A percentile compares a stretch with the other conserved stretches of the same genome.
Conservation (phyloP, 257 asterid species). For the Ilex asprella region DNA sequence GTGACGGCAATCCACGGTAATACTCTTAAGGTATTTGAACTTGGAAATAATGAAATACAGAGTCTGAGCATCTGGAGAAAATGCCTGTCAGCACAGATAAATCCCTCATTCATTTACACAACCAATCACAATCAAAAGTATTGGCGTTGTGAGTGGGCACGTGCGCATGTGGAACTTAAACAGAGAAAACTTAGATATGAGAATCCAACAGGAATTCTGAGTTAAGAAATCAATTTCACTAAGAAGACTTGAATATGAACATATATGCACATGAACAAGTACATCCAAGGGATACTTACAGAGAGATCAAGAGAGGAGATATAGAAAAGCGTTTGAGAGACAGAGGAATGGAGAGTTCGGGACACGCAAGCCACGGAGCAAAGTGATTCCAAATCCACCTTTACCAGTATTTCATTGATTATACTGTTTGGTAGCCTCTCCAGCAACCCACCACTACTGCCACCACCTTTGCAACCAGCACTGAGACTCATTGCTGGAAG, state of each 20-base stretch:
- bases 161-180: too few species aligned
- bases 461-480: neutral
- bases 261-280: too few species aligned
- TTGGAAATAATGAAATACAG: constrained; percentile 34
- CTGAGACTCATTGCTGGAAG: too few species aligned
- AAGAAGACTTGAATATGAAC: neutral
- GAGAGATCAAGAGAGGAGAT: constrained; percentile 55
- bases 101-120: neutral
- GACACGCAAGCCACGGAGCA: constrained; percentile 57
- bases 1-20: constrained; percentile 57
- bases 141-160: too few species aligned
- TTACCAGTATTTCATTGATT: constrained; percentile 32
- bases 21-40: constrained; percentile 31
- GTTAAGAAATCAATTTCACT: neutral
- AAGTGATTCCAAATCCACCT: constrained; percentile 51
- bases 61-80: constrained; percentile 44
- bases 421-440: constrained; percentile 47
- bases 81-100: constrained; percentile 31
- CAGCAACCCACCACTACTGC: constrained; percentile 12
- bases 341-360: constrained; percentile 29
- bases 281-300: constrained; percentile 27
- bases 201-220: too few species aligned
- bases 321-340: constrained; percentile 37
- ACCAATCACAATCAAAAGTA: too few species aligned
- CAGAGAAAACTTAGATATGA: too few species aligned